These are phyloP conservation scores for Fulvia fulva DNA, from an alignment of 2,329 filamentous ascomycete genomes.

Conservation along the genomic window DNA sequence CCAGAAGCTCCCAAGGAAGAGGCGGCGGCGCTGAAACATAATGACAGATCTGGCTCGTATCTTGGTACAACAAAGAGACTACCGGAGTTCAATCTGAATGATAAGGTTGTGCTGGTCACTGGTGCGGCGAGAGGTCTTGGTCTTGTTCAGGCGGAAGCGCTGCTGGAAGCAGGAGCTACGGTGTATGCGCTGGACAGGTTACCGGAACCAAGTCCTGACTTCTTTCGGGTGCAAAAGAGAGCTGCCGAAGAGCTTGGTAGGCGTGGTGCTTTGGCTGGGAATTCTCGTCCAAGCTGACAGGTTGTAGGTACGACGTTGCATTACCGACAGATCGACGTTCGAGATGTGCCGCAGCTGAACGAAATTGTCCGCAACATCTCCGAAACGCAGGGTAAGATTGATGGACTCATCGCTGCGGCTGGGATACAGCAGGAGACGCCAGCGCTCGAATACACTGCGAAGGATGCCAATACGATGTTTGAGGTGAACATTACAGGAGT, in stretches of 20 bases:
- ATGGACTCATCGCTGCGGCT: slow-evolving; percentile 72
- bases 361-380: slow-evolving; percentile 65
- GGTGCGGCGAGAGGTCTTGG: slow-evolving; percentile 70
- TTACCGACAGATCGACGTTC: slow-evolving; percentile 78
- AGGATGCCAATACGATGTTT: slow-evolving; percentile 61
- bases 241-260: slow-evolving; percentile 59
- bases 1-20: slow-evolving; percentile 32
- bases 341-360: slow-evolving; percentile 66
- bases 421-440: slow-evolving; percentile 79
- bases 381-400: slow-evolving; percentile 64
- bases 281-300: background rate
- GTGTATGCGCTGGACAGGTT: slow-evolving; percentile 66
- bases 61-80: slow-evolving; percentile 44
- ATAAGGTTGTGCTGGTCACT: slow-evolving; percentile 64
- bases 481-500: slow-evolving; percentile 55
- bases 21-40: slow-evolving; percentile 29
- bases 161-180: slow-evolving; percentile 70
- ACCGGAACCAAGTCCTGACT: slow-evolving; percentile 56
- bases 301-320: slow-evolving; percentile 54
- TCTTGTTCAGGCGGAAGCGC: slow-evolving; percentile 67
- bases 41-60: slow-evolving; percentile 28
- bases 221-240: slow-evolving; percentile 60
- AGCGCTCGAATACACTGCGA: slow-evolving; percentile 70
- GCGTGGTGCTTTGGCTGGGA: background rate
- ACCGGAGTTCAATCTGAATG: slow-evolving; percentile 71